Evolutionary conservation across 1,284 basidiomycete species (phyloP).

Genomic region (Pterula multifida): DNA sequence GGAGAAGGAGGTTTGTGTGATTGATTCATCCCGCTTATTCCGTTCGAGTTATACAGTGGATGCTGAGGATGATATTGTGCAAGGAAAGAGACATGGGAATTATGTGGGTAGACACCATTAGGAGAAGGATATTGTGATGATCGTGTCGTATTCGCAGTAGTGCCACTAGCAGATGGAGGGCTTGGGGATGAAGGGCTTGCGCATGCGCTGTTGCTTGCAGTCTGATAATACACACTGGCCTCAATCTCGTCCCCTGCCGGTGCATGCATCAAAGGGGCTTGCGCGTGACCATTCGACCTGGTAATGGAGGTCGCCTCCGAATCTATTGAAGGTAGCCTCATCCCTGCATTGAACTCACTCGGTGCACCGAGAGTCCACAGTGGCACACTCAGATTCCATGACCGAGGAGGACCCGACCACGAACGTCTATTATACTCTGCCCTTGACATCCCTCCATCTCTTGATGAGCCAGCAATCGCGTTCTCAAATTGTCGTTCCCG

Average conservation of each 20-base stretch:
- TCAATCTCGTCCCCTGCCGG: background rate
- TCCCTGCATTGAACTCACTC: constrained; percentile 11
- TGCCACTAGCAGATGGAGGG: background rate
- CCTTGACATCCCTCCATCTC: constrained; percentile 14
- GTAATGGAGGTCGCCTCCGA: background rate
- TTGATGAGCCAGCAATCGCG: constrained; percentile 12
- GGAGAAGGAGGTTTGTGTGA: background rate
- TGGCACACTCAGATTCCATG: constrained; percentile 18
- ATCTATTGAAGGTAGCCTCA: background rate
- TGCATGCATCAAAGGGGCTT: too few species aligned
- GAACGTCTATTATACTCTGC: constrained; percentile 26
- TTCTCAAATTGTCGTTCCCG: constrained; percentile 11
- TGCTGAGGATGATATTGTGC: background rate
- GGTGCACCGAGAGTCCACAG: constrained; percentile 20
- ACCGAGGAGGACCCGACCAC: constrained; percentile 27
- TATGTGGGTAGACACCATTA: background rate
- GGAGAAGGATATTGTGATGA: background rate
- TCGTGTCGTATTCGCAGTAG: background rate
- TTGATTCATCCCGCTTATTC: background rate
- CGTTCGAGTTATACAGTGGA: background rate
- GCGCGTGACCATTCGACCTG: too few species aligned
- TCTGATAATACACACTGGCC: background rate
- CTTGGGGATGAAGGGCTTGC: too few species aligned
- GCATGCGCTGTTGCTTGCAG: background rate
- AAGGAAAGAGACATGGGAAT: background rate